Evolutionary conservation across 805 yeast genomes (phyloP).

Genomic region (Komagataella populi): DNA sequence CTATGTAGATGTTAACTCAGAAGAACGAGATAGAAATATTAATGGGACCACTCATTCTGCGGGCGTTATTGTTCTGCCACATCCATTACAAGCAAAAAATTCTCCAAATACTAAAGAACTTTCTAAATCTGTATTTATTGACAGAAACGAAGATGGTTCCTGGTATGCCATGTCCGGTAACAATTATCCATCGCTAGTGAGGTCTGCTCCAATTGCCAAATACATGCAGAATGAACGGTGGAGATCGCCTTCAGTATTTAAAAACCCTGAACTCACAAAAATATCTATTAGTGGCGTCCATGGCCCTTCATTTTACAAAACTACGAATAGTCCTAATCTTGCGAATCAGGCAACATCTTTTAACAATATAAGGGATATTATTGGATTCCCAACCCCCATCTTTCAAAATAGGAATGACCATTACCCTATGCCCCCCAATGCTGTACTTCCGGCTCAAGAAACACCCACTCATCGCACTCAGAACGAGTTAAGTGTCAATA

Average conservation of each 20-base stretch:
- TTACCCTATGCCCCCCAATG: neutral
- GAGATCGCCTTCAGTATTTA: conserved; percentile 23
- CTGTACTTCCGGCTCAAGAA: neutral
- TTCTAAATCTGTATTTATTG: conserved; percentile 44
- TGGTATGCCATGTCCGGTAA: conserved; percentile 82
- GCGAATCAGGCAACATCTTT: conserved; percentile 2
- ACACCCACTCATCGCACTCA: neutral
- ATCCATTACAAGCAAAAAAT: conserved; percentile 39
- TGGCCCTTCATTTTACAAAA: conserved; percentile 9
- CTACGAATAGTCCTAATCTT: neutral
- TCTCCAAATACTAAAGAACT: conserved; percentile 3
- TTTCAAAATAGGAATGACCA: neutral
- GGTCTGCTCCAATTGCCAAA: conserved; percentile 63
- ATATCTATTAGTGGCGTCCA: conserved; percentile 40
- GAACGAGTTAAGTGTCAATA: neutral
- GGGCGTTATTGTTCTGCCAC: conserved; percentile 47
- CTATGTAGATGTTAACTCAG: conserved; percentile 9
- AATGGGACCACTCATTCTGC: neutral
- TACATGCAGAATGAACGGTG: conserved; percentile 36
- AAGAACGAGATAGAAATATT: conserved; percentile 8
- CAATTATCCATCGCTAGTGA: conserved; percentile 70
- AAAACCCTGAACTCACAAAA: conserved; percentile 22
- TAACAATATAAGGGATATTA: conserved; percentile 2
- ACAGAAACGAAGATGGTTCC: conserved; percentile 43
- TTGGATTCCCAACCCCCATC: conserved; percentile 3